Evolutionary conservation across 2,329 filamentous ascomycete genomes (phyloP), one percentile per base, ranked within the genome.

Genomic region (Beauveria caledonica): DNA sequence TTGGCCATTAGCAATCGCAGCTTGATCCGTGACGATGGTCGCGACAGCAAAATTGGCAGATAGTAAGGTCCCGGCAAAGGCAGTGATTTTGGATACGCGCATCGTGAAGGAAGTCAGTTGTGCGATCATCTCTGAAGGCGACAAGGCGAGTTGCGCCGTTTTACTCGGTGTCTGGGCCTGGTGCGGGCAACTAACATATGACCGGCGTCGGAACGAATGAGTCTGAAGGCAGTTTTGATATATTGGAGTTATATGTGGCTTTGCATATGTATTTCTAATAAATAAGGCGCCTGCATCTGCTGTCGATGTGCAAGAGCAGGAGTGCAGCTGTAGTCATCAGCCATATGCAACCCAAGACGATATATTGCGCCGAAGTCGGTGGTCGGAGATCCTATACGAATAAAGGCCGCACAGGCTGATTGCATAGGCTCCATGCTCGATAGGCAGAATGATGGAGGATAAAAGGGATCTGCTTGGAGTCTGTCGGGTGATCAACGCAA

Each of bases 11-110:
- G 46, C 64, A 9, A 64, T 36, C 1, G 23, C 52, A 5, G 64
- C 45, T 13, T 65, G 57, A 40, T 68, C 66, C 4, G 68, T 66
- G n/a, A 67, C 62, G 0, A 59, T 15, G 3, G 63, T 67, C 10
- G 62, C 62, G 2, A 45, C 23, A n/a, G 58, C 56, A 2, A 62
- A 44, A 5, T 10, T 25, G 25, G 57, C 27, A 17, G n/a, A 3
- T 19, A 59, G 39, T 15, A 52, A 5, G 17, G 23, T 15, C 10
- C 57, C 27, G 13, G 10, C 2, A 9, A n/a, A 19, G 19, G 23
- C 19, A 13, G 11, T 15, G 19, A 51, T 13, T 3, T 15, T 10
- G 7, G 27, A 44, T 21, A n/a, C 7, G 5, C 39, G 36, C 46
- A 58, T 51, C 36, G 23, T n/a, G 19, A 40, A 58, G 11, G 25